Percentiles rank a stretch among this genome's conserved stretches.
phyloP scores from a whole-genome alignment of 768 basidiomycete genomes.

The Suillus decipiens region DNA sequence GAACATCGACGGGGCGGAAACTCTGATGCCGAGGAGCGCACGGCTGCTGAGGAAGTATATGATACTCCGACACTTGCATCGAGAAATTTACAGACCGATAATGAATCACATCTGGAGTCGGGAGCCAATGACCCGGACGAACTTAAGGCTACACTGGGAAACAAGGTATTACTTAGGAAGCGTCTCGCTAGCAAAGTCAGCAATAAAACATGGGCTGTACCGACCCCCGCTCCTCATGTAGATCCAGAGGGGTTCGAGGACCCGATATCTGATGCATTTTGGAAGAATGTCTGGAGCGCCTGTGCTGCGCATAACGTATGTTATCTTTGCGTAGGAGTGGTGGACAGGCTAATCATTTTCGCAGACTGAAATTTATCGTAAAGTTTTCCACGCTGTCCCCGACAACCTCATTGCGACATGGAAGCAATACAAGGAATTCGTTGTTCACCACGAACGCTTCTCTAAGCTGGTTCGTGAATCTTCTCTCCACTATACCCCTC shows the following conservation, averaged over 20 bases:
- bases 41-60: conserved; percentile 45
- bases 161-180: conserved; percentile 54
- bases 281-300: conserved; percentile 88
- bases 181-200: conserved; percentile 54
- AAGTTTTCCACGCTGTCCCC: conserved; percentile 91
- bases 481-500: neutral
- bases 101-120: conserved; percentile 45
- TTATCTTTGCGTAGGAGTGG: conserved; percentile 13
- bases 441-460: conserved; percentile 71
- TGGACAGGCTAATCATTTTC: conserved; percentile 10
- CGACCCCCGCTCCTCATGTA: conserved; percentile 68
- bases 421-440: conserved; percentile 93
- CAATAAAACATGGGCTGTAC: conserved; percentile 60
- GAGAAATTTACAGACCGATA: conserved; percentile 41
- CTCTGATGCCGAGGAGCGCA: conserved; percentile 32
- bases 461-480: conserved; percentile 57
- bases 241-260: conserved; percentile 84
- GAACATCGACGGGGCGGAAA: conserved; percentile 19
- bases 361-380: conserved; percentile 93
- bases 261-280: conserved; percentile 84
- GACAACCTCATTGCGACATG: conserved; percentile 93
- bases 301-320: conserved; percentile 87
- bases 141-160: conserved; percentile 48
- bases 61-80: conserved; percentile 60
- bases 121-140: conserved; percentile 46